Evolutionary conservation across 495 filamentous ascomycete species (phyloP).

Genomic region (Aspergillus carlsbadensis): DNA sequence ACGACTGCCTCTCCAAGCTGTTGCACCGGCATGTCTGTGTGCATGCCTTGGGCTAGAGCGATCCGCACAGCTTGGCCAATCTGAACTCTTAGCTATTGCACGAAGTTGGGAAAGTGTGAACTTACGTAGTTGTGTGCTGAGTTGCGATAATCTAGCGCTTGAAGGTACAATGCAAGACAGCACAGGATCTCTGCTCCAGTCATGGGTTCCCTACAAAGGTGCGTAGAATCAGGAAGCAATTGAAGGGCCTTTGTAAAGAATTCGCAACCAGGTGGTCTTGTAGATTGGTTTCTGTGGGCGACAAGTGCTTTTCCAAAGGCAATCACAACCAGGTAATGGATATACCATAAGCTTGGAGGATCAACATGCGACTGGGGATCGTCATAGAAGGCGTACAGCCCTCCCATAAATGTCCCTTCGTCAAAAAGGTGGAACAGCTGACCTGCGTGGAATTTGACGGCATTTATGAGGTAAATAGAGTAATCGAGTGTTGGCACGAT

Average conservation of each 20-base stretch:
- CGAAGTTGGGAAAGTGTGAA: background rate
- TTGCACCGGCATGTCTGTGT: constrained; percentile 42
- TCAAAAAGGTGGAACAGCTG: constrained; percentile 48
- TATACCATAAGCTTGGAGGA: constrained; percentile 37
- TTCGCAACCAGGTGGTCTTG: constrained; percentile 35
- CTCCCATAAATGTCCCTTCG: constrained; percentile 39
- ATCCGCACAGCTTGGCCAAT: constrained; percentile 46
- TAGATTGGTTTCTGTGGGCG: constrained; percentile 31
- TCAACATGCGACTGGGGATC: constrained; percentile 22
- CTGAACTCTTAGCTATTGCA: constrained; percentile 15
- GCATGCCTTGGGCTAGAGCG: constrained; percentile 43
- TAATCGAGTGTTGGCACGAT: constrained; percentile 39
- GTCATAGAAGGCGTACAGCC: constrained; percentile 36
- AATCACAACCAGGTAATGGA: constrained; percentile 44
- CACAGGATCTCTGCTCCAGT: constrained; percentile 42
- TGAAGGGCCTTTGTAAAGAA: constrained; percentile 42
- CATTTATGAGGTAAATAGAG: constrained; percentile 43
- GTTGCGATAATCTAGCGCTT: constrained; percentile 37
- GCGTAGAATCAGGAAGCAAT: constrained; percentile 35
- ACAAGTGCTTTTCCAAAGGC: constrained; percentile 46
- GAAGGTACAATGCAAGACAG: constrained; percentile 41
- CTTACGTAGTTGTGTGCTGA: constrained; percentile 41
- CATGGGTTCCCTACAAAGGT: constrained; percentile 35
- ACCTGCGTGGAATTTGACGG: constrained; percentile 44
- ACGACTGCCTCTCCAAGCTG: constrained; percentile 32